A percentile compares a stretch with the other conserved stretches of the same genome.
These are phyloP conservation scores for Daldinia grandis DNA, from an alignment of 495 filamentous ascomycete genomes.

Conservation along the genomic window DNA sequence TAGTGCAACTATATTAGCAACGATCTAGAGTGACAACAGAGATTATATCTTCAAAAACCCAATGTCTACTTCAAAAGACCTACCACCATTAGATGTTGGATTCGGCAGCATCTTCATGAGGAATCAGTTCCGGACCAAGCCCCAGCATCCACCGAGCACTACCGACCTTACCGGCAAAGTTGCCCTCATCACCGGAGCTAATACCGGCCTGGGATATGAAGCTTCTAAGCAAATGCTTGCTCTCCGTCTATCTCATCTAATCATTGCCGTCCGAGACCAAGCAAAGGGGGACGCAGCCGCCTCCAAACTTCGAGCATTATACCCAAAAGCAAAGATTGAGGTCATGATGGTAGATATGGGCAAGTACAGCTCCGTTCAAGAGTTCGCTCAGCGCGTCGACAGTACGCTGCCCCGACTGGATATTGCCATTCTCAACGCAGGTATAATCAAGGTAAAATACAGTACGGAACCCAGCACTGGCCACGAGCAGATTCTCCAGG, in stretches of 20 bases:
- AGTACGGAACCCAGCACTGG: constrained; percentile 48
- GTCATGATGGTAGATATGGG: constrained; percentile 65
- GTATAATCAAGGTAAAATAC: constrained; percentile 48
- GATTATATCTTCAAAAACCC: not conserved
- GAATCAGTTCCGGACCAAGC: constrained; percentile 47
- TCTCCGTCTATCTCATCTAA: constrained; percentile 56
- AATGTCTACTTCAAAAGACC: constrained; percentile 30
- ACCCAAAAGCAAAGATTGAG: constrained; percentile 53
- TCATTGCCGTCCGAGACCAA: constrained; percentile 63
- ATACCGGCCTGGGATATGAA: constrained; percentile 58
- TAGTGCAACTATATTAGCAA: not conserved
- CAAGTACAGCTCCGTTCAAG: constrained; percentile 55
- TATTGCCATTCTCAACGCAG: constrained; percentile 64
- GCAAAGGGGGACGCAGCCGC: constrained; percentile 58
- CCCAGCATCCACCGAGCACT: constrained; percentile 34
- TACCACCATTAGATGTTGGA: constrained; percentile 24
- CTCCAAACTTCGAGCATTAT: constrained; percentile 43
- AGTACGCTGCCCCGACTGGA: constrained; percentile 53
- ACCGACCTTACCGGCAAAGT: constrained; percentile 49
- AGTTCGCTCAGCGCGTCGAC: constrained; percentile 53
- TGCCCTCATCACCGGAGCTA: constrained; percentile 60
- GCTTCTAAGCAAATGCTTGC: constrained; percentile 58
- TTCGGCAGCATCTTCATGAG: constrained; percentile 36
- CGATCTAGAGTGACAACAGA: not conserved
- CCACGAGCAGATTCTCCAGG: constrained; percentile 58